phyloP scores from a whole-genome alignment of 805 yeast species.

The Suhomyces tanzawaensis region DNA sequence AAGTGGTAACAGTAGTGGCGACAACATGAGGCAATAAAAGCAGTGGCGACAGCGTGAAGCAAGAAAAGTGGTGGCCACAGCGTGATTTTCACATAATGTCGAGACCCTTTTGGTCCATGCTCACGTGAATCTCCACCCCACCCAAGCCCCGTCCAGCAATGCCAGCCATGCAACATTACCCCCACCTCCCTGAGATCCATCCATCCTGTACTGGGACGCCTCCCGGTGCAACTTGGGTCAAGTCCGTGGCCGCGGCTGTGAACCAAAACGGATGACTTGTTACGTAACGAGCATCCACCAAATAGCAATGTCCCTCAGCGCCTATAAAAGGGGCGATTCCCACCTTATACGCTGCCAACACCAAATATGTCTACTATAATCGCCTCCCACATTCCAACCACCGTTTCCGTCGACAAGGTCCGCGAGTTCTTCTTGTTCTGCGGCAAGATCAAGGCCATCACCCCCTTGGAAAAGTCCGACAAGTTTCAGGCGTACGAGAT shows the following conservation, averaged over 20 bases:
- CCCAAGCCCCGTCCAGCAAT: too few relatives aligned
- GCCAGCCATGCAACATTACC: too few relatives aligned
- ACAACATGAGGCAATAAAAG: too few relatives aligned
- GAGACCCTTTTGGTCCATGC: too few relatives aligned
- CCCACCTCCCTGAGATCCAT: too few relatives aligned
- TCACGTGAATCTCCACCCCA: too few relatives aligned
- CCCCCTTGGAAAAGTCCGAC: slow-evolving; percentile 21
- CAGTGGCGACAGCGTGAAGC: too few relatives aligned
- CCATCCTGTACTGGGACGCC: too few relatives aligned
- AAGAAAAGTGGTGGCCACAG: too few relatives aligned
- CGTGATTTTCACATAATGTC: too few relatives aligned
- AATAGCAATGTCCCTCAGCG: too few relatives aligned
- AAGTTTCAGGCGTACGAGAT: slow-evolving; percentile 46
- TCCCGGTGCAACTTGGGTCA: not conserved
- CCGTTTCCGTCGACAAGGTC: slow-evolving; percentile 50
- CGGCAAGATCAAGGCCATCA: slow-evolving; percentile 47
- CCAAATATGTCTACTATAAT: slow-evolving; percentile 41
- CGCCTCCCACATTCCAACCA: slow-evolving; percentile 55
- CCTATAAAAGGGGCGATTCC: slow-evolving; percentile 1
- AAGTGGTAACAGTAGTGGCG: too few relatives aligned
- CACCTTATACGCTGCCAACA: not conserved
- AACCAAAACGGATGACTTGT: slow-evolving; percentile 2
- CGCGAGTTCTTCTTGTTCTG: slow-evolving; percentile 73
- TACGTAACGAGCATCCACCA: not conserved
- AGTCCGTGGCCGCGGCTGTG: slow-evolving; percentile 3